Evolutionary conservation across 2,329 filamentous ascomycete genomes (phyloP).

Genomic region (Peltaster fructicola): DNA sequence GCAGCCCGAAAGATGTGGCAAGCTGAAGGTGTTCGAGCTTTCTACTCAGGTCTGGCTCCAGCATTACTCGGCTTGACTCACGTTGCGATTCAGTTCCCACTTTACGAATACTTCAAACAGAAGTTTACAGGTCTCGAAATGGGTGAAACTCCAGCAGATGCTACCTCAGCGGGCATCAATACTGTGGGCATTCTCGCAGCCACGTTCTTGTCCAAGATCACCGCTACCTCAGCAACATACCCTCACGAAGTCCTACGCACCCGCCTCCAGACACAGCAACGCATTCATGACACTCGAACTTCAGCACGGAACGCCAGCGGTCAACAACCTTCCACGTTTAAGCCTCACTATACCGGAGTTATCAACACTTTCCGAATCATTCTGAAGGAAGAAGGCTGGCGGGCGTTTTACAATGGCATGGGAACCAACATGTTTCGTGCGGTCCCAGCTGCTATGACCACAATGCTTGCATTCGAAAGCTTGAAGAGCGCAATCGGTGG

Average conservation of each 20-base stretch:
- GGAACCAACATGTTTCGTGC: constrained; percentile 95
- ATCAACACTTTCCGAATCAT: constrained; percentile 71
- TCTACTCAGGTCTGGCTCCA: constrained; percentile 88
- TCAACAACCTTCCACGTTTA: constrained; percentile 18
- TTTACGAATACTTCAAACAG: constrained; percentile 86
- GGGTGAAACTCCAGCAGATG: constrained; percentile 45
- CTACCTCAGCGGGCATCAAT: constrained; percentile 35
- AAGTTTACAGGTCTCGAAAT: constrained; percentile 80
- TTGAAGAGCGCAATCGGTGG: constrained; percentile 36
- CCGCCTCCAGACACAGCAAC: constrained; percentile 79
- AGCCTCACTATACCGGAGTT: constrained; percentile 56
- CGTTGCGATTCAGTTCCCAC: constrained; percentile 90
- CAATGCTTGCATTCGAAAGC: constrained; percentile 92
- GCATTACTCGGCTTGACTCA: constrained; percentile 83
- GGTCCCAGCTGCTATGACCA: constrained; percentile 87
- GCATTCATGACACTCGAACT: constrained; percentile 37
- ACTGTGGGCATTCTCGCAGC: constrained; percentile 73
- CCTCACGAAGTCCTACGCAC: constrained; percentile 94
- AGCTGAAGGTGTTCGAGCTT: constrained; percentile 71
- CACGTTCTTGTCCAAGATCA: constrained; percentile 83
- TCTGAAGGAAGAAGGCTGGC: constrained; percentile 79
- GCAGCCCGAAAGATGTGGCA: constrained; percentile 92
- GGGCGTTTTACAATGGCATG: constrained; percentile 91
- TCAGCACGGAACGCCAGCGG: constrained; percentile 30
- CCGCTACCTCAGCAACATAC: constrained; percentile 88